Base-by-base conservation (phyloP, 106 monocot species). In the Triglochin maritima region DNA sequence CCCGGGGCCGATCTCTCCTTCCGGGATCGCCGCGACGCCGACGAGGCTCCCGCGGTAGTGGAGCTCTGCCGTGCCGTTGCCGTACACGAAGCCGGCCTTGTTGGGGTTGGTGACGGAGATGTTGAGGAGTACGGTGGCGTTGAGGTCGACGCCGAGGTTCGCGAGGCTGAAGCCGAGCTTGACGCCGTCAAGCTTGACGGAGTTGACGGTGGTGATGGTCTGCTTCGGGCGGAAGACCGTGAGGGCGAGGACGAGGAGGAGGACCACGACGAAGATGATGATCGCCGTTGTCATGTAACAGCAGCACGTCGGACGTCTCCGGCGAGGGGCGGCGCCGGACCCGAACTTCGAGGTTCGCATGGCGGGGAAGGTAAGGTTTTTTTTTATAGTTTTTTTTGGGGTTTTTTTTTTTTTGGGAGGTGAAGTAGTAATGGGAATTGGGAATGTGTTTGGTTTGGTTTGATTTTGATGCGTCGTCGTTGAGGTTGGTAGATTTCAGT, bases 51-150 rank as follows among this genome's bases (percentile, higher is more conserved):
- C 90, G 7, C 78, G 57, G 85, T 90, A 90, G 69, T 67, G 81
- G 41, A 88, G 70, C 71, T 80, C 65, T 52, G 81, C 81, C 11
- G 62, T 46, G 46, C 90, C 88, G 9, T 73, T 54, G 64, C 42
- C 68, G 81, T 77, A 84, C 2, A 64, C 57, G 80, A 96, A 90
- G 60, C 81, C 68, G 56, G 83, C 95, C 72, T 55, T 81, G 72
- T 91, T 96, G 65, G 95, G 95, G 76, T 91, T 96, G 47, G 51
- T 47, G 53, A 83, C 73, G 49, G 80, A 78, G 71, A 96, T 41
- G 55, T 74, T 73, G 68, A 91, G 65, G 48, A 69, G 52, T 16
- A 95, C 79, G 44, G 90, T 90, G 46, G 85, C 74, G 79, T 95
- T 90, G 69, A 95, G 57, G 61, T 71, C 74, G 65, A 87, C 57